These are phyloP conservation scores for Penicillium crystallinum DNA, from an alignment of 495 filamentous ascomycete species.

Conservation along the genomic window DNA sequence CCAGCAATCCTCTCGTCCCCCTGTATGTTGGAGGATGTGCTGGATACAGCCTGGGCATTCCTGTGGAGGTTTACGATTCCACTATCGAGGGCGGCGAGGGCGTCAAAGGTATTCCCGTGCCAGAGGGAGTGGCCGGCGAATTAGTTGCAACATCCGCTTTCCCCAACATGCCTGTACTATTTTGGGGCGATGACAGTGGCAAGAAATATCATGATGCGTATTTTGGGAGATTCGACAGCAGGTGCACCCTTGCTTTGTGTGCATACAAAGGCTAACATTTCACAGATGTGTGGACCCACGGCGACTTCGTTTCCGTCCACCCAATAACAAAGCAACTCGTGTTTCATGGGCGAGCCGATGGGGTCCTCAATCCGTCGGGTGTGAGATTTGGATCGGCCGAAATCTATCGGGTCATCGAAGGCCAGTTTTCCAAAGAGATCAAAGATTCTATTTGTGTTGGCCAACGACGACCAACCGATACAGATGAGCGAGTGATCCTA, in stretches of 20 bases:
- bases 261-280: not conserved
- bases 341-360: slow-evolving; percentile 71
- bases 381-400: slow-evolving; percentile 75
- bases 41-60: slow-evolving; percentile 57
- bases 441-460: slow-evolving; percentile 71
- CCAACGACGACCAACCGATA: slow-evolving; percentile 61
- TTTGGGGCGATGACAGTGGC: slow-evolving; percentile 58
- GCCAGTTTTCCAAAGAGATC: slow-evolving; percentile 54
- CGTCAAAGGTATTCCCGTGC: slow-evolving; percentile 48
- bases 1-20: slow-evolving; percentile 63
- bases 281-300: slow-evolving; percentile 69
- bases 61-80: slow-evolving; percentile 62
- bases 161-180: slow-evolving; percentile 66
- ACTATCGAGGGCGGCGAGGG: slow-evolving; percentile 47
- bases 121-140: slow-evolving; percentile 63
- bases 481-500: slow-evolving; percentile 69
- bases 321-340: slow-evolving; percentile 58
- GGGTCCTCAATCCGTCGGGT: slow-evolving; percentile 72
- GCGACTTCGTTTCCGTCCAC: slow-evolving; percentile 70
- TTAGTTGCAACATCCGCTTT: slow-evolving; percentile 64
- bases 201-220: slow-evolving; percentile 64
- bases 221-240: slow-evolving; percentile 60
- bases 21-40: slow-evolving; percentile 69
- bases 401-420: slow-evolving; percentile 70
- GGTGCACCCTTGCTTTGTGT: not conserved